These are phyloP conservation scores for Paecilomyces niveus DNA, from an alignment of 2,329 filamentous ascomycete genomes.

Conservation along the genomic window DNA sequence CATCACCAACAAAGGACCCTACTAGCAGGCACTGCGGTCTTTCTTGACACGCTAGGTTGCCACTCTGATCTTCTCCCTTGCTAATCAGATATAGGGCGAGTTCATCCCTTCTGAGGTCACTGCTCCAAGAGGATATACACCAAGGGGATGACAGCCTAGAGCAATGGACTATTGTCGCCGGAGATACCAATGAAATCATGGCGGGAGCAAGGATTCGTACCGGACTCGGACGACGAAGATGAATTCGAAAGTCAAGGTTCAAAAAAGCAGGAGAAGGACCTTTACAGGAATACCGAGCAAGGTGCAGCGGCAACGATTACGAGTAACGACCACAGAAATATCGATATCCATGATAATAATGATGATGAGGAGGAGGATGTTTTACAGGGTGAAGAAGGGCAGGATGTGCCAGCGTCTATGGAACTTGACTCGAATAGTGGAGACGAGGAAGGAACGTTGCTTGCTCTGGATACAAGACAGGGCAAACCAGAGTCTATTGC, in stretches of 20 bases:
- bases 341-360: not conserved
- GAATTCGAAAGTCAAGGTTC: conserved; percentile 29
- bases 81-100: not conserved
- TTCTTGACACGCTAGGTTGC: not conserved
- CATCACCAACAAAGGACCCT: not conserved
- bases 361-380: conserved; percentile 3
- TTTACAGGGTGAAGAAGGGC: not conserved
- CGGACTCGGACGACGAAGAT: conserved; percentile 44
- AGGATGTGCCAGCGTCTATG: not conserved
- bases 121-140: not conserved
- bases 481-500: not conserved
- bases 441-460: not conserved
- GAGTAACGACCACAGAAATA: not conserved
- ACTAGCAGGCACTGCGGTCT: not conserved
- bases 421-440: conserved; percentile 4
- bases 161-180: conserved; percentile 29
- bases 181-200: conserved; percentile 40
- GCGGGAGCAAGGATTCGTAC: conserved; percentile 45
- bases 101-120: not conserved
- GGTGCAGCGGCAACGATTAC: not conserved
- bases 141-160: conserved; percentile 19
- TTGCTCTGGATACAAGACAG: not conserved
- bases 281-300: not conserved
- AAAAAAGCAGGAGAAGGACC: conserved; percentile 3
- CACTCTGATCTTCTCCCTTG: not conserved